Conservation (phyloP, 345 rosid species). For the Eucalyptus decipiens region DNA sequence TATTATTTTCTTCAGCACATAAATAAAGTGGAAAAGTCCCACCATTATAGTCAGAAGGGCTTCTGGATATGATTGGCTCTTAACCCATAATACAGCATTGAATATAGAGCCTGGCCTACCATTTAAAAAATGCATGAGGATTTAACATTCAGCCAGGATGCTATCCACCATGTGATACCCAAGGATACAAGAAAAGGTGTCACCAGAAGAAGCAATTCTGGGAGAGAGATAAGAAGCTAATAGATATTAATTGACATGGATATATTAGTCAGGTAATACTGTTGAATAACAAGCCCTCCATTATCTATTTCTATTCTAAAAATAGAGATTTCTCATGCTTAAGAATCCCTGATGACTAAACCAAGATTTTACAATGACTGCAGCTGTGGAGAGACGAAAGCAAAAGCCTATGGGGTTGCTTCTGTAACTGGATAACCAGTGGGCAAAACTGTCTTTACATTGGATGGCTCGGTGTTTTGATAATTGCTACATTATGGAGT, state of each 20-base stretch:
- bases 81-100: not conserved
- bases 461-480: not conserved
- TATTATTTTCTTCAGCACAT: not conserved
- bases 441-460: not conserved
- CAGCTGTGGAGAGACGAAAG: not conserved
- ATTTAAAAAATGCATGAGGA: not conserved
- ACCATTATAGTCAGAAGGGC: not conserved
- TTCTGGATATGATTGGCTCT: not conserved
- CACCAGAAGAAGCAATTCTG: not conserved
- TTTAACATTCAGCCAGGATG: not conserved
- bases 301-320: not conserved
- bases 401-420: not conserved
- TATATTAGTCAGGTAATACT: not conserved
- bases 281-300: not conserved
- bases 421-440: not conserved
- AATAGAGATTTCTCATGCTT: not conserved
- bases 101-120: not conserved
- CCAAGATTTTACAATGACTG: not conserved
- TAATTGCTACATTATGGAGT: not conserved
- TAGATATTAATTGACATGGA: not conserved
- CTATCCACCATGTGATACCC: not conserved
- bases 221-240: not conserved
- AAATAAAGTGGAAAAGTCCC: not conserved
- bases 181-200: not conserved
- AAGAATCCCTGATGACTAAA: not conserved